Conservation (phyloP, 2,329 filamentous ascomycete species). For the Fusarium hostae region DNA sequence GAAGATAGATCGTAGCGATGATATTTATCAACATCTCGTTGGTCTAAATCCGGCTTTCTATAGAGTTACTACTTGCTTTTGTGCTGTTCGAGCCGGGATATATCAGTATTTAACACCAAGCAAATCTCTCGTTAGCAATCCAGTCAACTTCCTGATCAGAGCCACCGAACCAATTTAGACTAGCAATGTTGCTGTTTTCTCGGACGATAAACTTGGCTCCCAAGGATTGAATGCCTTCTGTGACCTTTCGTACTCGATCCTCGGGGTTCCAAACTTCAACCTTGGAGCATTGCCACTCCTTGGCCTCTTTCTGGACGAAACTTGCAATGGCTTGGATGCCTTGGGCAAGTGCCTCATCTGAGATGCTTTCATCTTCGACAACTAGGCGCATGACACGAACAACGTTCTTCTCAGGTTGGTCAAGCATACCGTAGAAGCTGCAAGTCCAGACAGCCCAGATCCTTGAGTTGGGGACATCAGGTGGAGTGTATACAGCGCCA, state of each 20-base stretch:
- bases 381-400: constrained; percentile 77
- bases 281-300: constrained; percentile 74
- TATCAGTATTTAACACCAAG: constrained; percentile 70
- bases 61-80: not conserved
- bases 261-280: constrained; percentile 89
- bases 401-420: constrained; percentile 69
- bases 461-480: constrained; percentile 60
- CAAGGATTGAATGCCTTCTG: constrained; percentile 59
- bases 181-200: constrained; percentile 75
- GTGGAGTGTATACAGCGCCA: constrained; percentile 73
- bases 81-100: not conserved
- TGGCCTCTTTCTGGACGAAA: constrained; percentile 76
- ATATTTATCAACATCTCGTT: constrained; percentile 28
- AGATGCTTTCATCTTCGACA: constrained; percentile 64
- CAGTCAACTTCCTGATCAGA: constrained; percentile 69
- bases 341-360: constrained; percentile 57
- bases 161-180: constrained; percentile 76
- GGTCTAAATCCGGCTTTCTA: constrained; percentile 13
- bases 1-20: constrained; percentile 38
- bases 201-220: constrained; percentile 63
- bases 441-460: constrained; percentile 81
- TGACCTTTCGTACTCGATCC: constrained; percentile 59
- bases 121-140: constrained; percentile 81
- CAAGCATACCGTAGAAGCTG: constrained; percentile 68
- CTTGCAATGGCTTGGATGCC: constrained; percentile 72